Evolutionary conservation across 345 rosid genomes (phyloP), one percentile per base, ranked within the genome.

Genomic region (Corymbia maculata): DNA sequence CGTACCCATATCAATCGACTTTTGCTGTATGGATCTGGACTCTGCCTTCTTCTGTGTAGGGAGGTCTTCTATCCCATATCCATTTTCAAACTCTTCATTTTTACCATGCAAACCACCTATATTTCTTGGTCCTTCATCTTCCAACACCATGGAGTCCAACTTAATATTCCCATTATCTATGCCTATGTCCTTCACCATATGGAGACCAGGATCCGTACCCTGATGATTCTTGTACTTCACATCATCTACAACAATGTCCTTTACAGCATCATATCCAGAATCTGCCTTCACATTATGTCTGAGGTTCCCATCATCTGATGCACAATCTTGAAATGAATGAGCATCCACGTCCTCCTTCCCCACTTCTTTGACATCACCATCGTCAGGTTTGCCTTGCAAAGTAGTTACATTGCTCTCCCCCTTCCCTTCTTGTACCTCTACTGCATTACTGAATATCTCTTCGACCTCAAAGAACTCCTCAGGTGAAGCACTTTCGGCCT

Each of bases 401-500:
- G 84, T 75, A 75, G 14, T 42, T 75, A 42, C 84, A 88, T 91
- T 92, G 2, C 50, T 87, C 70, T 94, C 96, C 86, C 86, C 92
- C 91, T 92, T 96, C 64, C 92, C 93, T 88, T 96, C 98, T 49
- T 91, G 95, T 16, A 91, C 94, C 52, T 97, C 98, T 21, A 93
- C 91, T 45, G 91, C 93, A 91, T 91, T 96, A 93, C 95, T 94
- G 91, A 98, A 98, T 61, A 98, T 95, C 93, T 98, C 98, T 93
- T 98, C 98, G 84, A 95, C 99, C 95, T 98, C 99, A 90, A 93
- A 98, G 93, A 97, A 97, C 85, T 98, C 99, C 89, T 98, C 99
- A 30, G 99, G 98, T 79, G 99, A 94, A 92, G 95, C 91, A 89
- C 90, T 88, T 80, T 94, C 99, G 4, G 89, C 66, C 84, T 97